These are phyloP conservation scores for Fusarium ramigenum DNA, from an alignment of 2,329 filamentous ascomycete species.

Conservation along the genomic window DNA sequence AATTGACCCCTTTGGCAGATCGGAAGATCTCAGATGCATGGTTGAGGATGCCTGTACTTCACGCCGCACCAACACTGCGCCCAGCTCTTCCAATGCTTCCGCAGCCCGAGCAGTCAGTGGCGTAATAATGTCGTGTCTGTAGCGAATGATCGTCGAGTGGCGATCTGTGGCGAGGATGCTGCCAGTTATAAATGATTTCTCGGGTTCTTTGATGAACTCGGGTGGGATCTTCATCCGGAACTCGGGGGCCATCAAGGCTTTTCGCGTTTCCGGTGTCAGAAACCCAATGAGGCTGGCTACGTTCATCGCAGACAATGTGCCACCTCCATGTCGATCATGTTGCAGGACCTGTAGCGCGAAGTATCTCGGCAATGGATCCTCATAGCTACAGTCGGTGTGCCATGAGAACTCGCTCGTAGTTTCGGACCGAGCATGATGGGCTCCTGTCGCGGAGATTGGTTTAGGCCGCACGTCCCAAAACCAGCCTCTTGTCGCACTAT, in stretches of 20 bases:
- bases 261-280: slow-evolving; percentile 39
- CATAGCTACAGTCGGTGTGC: slow-evolving; percentile 58
- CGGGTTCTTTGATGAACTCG: slow-evolving; percentile 48
- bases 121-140: slow-evolving; percentile 46
- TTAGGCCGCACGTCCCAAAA: slow-evolving; percentile 55
- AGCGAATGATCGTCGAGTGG: slow-evolving; percentile 40
- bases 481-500: slow-evolving; percentile 54
- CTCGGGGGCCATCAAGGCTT: slow-evolving; percentile 39
- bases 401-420: slow-evolving; percentile 55
- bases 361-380: slow-evolving; percentile 48
- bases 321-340: slow-evolving; percentile 52
- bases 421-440: slow-evolving; percentile 51
- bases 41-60: slow-evolving; percentile 25
- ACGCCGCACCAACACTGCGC: slow-evolving; percentile 14
- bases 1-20: slow-evolving; percentile 43
- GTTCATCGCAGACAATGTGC: slow-evolving; percentile 52
- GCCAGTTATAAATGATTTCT: slow-evolving; percentile 30
- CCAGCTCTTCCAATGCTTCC: slow-evolving; percentile 41
- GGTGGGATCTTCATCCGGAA: slow-evolving; percentile 47
- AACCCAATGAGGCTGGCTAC: slow-evolving; percentile 41
- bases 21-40: slow-evolving; percentile 39
- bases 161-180: slow-evolving; percentile 30
- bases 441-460: slow-evolving; percentile 42
- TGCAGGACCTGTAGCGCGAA: slow-evolving; percentile 55
- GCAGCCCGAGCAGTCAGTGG: slow-evolving; percentile 39